A percentile compares a stretch with the other conserved stretches of the same genome.
Conservation (phyloP, 1,284 basidiomycete species). For the Dichomitus squalens region DNA sequence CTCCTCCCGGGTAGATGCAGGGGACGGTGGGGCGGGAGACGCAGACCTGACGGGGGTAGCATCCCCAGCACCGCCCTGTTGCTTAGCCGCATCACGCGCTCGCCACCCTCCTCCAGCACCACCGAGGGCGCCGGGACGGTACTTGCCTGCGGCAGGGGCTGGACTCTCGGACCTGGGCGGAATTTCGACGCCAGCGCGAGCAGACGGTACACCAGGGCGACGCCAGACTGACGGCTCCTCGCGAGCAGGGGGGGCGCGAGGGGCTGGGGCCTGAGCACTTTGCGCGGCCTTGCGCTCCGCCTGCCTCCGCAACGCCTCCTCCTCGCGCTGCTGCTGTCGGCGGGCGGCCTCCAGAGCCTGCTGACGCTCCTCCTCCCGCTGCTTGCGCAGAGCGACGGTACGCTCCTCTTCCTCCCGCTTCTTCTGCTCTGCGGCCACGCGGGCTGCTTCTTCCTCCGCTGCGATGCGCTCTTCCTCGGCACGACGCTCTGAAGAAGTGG, state of each 20-base stretch:
- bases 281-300: conserved; percentile 41
- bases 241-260: conserved; percentile 34
- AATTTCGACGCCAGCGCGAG: conserved; percentile 35
- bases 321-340: conserved; percentile 73
- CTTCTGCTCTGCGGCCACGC: conserved; percentile 52
- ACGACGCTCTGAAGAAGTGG: conserved; percentile 43
- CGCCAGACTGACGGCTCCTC: conserved; percentile 35
- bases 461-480: conserved; percentile 55
- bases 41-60: conserved; percentile 37
- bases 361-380: conserved; percentile 70
- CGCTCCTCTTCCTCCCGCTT: conserved; percentile 67
- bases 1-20: conserved; percentile 42
- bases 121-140: conserved; percentile 46
- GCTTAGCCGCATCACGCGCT: conserved; percentile 52
- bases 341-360: conserved; percentile 60
- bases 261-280: conserved; percentile 17
- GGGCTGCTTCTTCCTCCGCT: conserved; percentile 54
- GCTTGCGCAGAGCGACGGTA: conserved; percentile 51
- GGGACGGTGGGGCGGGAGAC: conserved; percentile 39
- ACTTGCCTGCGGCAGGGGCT: conserved; percentile 37
- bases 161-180: conserved; percentile 49
- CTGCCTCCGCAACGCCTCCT: conserved; percentile 71
- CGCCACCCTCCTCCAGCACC: conserved; percentile 51
- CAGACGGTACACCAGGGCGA: conserved; percentile 27
- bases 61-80: conserved; percentile 24